These are phyloP conservation scores for Fragaria nilgerrensis DNA, from an alignment of 306 rosid species.

Conservation along the genomic window DNA sequence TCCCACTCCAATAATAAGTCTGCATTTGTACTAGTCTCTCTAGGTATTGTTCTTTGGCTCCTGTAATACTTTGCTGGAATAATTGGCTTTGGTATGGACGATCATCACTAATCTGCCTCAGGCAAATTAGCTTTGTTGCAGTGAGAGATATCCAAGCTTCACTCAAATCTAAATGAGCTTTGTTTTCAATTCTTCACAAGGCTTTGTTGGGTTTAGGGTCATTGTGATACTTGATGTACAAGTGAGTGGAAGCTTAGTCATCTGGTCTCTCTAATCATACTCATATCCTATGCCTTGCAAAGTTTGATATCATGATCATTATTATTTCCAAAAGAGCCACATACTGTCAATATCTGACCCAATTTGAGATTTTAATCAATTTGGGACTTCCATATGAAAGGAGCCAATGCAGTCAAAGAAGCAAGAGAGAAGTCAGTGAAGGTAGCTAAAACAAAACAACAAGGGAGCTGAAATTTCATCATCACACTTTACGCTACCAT, in stretches of 20 bases:
- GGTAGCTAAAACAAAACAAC: background rate
- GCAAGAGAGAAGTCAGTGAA: background rate
- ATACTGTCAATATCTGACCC: background rate
- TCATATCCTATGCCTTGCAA: background rate
- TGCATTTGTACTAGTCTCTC: background rate
- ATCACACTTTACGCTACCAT: background rate
- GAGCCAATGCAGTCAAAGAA: background rate
- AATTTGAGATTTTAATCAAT: background rate
- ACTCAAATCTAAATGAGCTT: no score
- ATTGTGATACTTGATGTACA: background rate
- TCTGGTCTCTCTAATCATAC: background rate
- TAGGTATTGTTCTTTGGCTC: background rate
- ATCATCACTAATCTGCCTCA: background rate
- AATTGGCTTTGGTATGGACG: background rate
- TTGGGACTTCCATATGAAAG: background rate
- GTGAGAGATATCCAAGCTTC: no score
- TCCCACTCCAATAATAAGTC: conserved; percentile 9
- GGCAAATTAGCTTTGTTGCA: no score
- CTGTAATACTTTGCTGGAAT: background rate
- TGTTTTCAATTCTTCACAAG: background rate
- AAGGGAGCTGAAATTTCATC: conserved; percentile 2
- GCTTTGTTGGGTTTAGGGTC: background rate
- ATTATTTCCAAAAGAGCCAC: background rate
- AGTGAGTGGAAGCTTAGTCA: background rate
- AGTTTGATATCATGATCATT: background rate